These are phyloP conservation scores for Cyberlindnera euphorbiae DNA, from an alignment of 805 yeast species.

Conservation along the genomic window DNA sequence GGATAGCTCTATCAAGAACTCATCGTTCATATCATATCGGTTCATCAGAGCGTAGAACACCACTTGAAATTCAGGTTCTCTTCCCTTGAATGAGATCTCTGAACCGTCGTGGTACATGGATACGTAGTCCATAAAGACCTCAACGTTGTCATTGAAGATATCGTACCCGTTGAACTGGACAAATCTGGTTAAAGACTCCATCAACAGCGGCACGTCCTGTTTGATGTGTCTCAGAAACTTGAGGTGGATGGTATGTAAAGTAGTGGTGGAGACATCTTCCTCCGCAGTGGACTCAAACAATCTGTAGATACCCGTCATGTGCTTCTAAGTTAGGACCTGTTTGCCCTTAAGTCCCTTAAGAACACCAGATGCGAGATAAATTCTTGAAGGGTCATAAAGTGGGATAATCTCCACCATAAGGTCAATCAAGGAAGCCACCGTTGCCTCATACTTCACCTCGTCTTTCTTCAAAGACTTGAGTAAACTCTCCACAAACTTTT, in stretches of 20 bases:
- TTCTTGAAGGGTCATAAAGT: constrained; percentile 66
- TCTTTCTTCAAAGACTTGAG: constrained; percentile 30
- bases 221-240: constrained; percentile 39
- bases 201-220: constrained; percentile 19
- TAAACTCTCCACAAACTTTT: constrained; percentile 37
- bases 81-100: neutral
- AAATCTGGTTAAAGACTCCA: constrained; percentile 19
- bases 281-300: constrained; percentile 39
- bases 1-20: constrained; percentile 28
- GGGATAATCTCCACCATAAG: constrained; percentile 44
- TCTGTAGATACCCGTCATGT: constrained; percentile 28
- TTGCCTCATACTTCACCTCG: constrained; percentile 25
- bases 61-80: constrained; percentile 22
- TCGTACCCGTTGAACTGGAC: constrained; percentile 29
- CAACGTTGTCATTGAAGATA: constrained; percentile 32
- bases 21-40: constrained; percentile 9
- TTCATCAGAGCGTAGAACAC: constrained; percentile 25
- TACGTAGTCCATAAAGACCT: constrained; percentile 36
- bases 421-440: constrained; percentile 33
- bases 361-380: constrained; percentile 55
- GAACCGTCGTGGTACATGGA: constrained; percentile 16
- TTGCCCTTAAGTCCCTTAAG: constrained; percentile 41
- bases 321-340: constrained; percentile 21
- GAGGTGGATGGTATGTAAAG: constrained; percentile 48
- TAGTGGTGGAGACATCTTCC: constrained; percentile 47